Base-by-base conservation (phyloP, 768 basidiomycete species). In the Naganishia randhawae region DNA sequence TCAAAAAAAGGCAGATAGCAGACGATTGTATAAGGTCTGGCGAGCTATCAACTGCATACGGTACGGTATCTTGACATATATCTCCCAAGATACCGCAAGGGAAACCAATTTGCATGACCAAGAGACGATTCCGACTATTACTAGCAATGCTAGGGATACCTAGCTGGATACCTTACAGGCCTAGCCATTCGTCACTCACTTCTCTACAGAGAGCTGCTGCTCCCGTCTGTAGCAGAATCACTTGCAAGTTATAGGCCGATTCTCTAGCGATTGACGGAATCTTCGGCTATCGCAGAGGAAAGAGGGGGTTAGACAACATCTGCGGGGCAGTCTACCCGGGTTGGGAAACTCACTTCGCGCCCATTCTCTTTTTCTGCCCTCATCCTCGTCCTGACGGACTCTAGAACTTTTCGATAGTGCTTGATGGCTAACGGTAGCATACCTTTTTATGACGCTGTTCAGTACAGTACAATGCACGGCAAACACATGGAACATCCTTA, bases 181-280 rank as follows among this genome's bases (percentile, higher is more conserved):
- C 89, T n/a, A 95, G 81, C 92, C 92, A 95, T 35, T 85, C 85
- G 45, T 86, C 83, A 73, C 89, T 89, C 57, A 92, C 80, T 0
- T 82, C 82, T 71, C 89, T 84, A 3, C 90, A 91, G 31, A 91
- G 77, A 0, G 86, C 84, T 1, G 84, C 83, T 0, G 89, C 89
- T 1, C 91, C 92, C 2, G 89, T 91, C 63, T 85, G 85, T 8
- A 88, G 85, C 79, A 87, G 93, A 32, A 95, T 88, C 51, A 90
- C 81, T 19, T 89, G 87, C 29, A 97, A 83, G 73, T 96, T 96
- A 80, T 92, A 92, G 0, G 91, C 92, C 9, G 92, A 86, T 75
- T 94, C 91, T 63, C 83, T 83, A 0, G 87, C 86, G 42, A 91
- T 81, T 3, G 84, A 83, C 17, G 78, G 57, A 72, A 61, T 84